phyloP scores from a whole-genome alignment of 2,329 filamentous ascomycete genomes.

The Sporothrix curviconia region DNA sequence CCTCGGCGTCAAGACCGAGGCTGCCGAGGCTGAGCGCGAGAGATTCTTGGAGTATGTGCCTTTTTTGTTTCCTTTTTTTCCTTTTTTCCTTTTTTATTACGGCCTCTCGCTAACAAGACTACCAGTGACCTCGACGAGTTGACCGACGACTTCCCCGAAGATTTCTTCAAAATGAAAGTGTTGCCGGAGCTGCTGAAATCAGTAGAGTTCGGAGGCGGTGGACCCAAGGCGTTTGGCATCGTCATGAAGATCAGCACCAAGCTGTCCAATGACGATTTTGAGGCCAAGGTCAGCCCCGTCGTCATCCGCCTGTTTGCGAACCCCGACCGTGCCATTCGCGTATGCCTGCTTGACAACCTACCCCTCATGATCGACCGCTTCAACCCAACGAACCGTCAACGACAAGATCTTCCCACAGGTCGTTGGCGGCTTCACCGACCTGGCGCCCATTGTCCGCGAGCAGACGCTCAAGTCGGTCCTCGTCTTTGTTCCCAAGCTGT shows the following conservation, averaged over 20 bases:
- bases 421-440: slow-evolving; percentile 91
- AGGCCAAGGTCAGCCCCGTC: slow-evolving; percentile 74
- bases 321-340: slow-evolving; percentile 84
- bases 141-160: slow-evolving; percentile 90
- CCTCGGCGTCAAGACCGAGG: slow-evolving; percentile 77
- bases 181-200: slow-evolving; percentile 94
- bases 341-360: slow-evolving; percentile 83
- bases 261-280: slow-evolving; percentile 83
- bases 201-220: slow-evolving; percentile 95
- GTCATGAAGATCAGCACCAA: slow-evolving; percentile 89
- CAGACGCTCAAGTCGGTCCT: slow-evolving; percentile 94
- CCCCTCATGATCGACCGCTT: slow-evolving; percentile 87
- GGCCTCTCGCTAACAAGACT: not conserved
- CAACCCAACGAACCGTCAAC: slow-evolving; percentile 79
- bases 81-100: not conserved
- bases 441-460: slow-evolving; percentile 85
- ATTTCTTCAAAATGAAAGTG: slow-evolving; percentile 97
- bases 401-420: slow-evolving; percentile 96
- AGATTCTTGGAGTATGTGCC: slow-evolving; percentile 63
- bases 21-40: slow-evolving; percentile 73
- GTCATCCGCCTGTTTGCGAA: slow-evolving; percentile 82
- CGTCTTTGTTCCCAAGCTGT: slow-evolving; percentile 79
- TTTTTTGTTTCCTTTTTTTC: not conserved
- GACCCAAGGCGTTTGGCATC: slow-evolving; percentile 79
- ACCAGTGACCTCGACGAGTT: slow-evolving; percentile 69